Percentiles rank a stretch among this genome's conserved stretches.
These are phyloP conservation scores for Backusella circina DNA, from an alignment of 192 early-diverging fungal genomes.

Conservation along the genomic window DNA sequence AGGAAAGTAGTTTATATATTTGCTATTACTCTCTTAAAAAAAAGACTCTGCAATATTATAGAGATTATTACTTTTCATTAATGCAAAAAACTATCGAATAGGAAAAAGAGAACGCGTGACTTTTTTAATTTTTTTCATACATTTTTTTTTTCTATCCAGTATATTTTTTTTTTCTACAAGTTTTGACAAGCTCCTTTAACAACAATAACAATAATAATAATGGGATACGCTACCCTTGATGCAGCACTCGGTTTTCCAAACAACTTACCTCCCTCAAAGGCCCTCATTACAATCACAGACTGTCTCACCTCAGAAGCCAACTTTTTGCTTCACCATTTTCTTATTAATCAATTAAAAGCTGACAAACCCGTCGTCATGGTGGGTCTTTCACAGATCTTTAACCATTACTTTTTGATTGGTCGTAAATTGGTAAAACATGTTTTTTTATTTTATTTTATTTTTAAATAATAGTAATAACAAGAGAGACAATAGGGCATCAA, in stretches of 20 bases:
- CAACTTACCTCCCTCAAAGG: conserved; percentile 39
- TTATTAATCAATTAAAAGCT: conserved; percentile 55
- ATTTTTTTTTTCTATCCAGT: not conserved
- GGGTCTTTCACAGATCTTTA: conserved; percentile 53
- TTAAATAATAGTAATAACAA: not conserved
- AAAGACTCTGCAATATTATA: too few species aligned
- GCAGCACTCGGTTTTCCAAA: conserved; percentile 42
- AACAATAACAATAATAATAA: conserved; percentile 1
- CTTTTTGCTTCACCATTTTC: conserved; percentile 61
- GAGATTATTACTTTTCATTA: too few species aligned
- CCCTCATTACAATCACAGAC: conserved; percentile 52
- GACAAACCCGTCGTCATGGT: conserved; percentile 51
- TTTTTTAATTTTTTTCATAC: not conserved
- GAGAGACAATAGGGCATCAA: conserved; percentile 46
- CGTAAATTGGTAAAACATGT: conserved; percentile 55
- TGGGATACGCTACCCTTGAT: conserved; percentile 49
- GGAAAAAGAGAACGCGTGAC: not conserved
- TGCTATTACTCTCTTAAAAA: too few species aligned
- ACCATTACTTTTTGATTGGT: conserved; percentile 56
- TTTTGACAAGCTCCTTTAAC: not conserved
- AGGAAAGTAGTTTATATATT: too few species aligned
- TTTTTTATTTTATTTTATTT: not conserved
- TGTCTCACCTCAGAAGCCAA: conserved; percentile 51
- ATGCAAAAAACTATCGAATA: not conserved
- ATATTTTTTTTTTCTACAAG: not conserved